Conservation (phyloP, 2,329 filamentous ascomycete genomes). For the Colletotrichum nymphaeae region DNA sequence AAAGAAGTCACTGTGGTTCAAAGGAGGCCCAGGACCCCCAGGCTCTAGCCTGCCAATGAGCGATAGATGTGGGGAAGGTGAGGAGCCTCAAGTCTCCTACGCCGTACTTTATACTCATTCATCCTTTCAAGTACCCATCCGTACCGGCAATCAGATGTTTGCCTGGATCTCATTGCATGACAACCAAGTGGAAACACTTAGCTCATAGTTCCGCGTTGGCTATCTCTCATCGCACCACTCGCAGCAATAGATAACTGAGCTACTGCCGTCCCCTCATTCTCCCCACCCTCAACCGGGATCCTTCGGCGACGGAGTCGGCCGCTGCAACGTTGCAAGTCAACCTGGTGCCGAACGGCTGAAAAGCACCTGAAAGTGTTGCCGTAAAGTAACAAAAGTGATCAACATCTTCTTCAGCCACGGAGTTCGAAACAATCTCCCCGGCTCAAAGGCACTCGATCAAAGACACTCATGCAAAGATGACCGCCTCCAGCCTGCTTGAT, state of each 20-base stretch:
- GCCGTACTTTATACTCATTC: background rate
- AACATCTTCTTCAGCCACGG: background rate
- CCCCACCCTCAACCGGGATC: constrained; percentile 20
- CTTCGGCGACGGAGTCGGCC: background rate
- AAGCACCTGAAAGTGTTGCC: background rate
- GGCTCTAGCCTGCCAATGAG: background rate
- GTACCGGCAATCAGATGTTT: background rate
- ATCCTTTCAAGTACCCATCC: background rate
- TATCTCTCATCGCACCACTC: constrained; percentile 7
- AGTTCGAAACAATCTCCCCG: background rate
- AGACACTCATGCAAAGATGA: constrained; percentile 7
- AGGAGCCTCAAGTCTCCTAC: background rate
- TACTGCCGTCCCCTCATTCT: background rate
- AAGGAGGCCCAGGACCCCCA: constrained; percentile 36
- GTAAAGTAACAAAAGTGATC: background rate
- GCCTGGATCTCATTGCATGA: background rate
- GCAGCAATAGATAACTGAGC: background rate
- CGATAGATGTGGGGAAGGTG: background rate
- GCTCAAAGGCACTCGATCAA: background rate
- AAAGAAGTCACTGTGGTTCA: constrained; percentile 22
- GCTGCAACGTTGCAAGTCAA: constrained; percentile 27
- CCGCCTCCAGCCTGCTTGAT: constrained; percentile 50
- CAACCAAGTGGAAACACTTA: background rate
- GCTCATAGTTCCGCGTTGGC: background rate
- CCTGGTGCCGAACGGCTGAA: background rate